Conservation (phyloP, 495 filamentous ascomycete species). For the Daldinia decipiens region DNA sequence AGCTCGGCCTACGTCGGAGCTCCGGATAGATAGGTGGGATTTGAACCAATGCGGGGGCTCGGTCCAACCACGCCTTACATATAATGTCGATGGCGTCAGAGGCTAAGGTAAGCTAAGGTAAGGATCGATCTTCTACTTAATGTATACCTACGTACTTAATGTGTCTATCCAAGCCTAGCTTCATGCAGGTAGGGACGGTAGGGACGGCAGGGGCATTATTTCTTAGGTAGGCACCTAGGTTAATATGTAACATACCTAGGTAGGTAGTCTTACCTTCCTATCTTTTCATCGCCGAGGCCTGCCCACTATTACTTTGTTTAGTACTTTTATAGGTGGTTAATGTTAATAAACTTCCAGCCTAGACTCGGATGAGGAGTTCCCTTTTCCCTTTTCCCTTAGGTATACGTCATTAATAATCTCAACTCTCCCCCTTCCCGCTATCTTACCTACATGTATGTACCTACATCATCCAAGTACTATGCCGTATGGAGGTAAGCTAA, state of each 20-base stretch:
- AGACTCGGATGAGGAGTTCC: no score
- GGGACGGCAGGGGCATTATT: no score
- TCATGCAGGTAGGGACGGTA: constrained; percentile 4
- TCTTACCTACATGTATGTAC: background rate
- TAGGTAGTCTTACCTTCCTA: background rate
- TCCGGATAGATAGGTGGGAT: constrained; percentile 1
- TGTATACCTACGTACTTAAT: background rate
- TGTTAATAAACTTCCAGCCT: no score
- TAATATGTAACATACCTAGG: background rate
- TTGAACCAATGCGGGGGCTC: constrained; percentile 29
- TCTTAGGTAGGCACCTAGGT: no score
- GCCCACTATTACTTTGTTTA: background rate
- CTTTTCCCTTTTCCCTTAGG: no score
- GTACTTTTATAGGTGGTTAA: no score
- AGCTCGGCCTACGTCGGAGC: constrained; percentile 36
- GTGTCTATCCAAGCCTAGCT: background rate
- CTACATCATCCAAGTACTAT: constrained; percentile 2
- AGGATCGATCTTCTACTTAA: constrained; percentile 21
- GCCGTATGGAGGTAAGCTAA: constrained; percentile 29
- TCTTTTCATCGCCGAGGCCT: constrained; percentile 1
- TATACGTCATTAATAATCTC: constrained; percentile 2
- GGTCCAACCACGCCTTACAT: constrained; percentile 28
- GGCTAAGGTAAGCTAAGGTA: constrained; percentile 25
- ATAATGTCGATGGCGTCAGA: constrained; percentile 40
- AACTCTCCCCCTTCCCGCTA: background rate